Percentiles rank a stretch among this genome's conserved stretches.
These are phyloP conservation scores for Eleusine indica DNA, from an alignment of 176 grass and related monocot species.

Conservation along the genomic window DNA sequence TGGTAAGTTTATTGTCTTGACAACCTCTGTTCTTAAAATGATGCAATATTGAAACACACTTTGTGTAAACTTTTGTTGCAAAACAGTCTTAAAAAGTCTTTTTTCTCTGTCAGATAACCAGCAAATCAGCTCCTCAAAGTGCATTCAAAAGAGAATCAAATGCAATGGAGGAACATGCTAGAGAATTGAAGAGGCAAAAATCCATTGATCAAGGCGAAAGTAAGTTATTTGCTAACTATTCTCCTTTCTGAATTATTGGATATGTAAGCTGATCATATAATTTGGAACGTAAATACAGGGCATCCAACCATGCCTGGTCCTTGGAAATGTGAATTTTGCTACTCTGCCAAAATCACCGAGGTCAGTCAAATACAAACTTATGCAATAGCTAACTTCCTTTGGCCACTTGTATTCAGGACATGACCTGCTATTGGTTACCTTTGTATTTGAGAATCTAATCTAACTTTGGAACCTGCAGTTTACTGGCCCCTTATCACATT, in stretches of 20 bases:
- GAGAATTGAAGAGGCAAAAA: conserved; percentile 76
- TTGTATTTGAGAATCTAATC: conserved; percentile 15
- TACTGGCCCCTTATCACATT: conserved; percentile 76
- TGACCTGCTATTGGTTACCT: conserved; percentile 1
- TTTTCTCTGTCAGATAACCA: conserved; percentile 51
- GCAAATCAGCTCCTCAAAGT: conserved; percentile 48
- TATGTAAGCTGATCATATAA: conserved; percentile 5
- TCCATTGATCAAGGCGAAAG: conserved; percentile 41
- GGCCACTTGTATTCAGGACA: not conserved
- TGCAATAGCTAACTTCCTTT: conserved; percentile 21
- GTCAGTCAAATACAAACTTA: conserved; percentile 37
- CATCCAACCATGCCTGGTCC: conserved; percentile 25
- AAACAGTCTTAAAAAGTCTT: not conserved
- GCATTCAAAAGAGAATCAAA: conserved; percentile 42
- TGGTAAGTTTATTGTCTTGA: conserved; percentile 46
- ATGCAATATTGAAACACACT: not conserved
- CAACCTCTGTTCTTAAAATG: not conserved
- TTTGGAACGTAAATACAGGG: conserved; percentile 38
- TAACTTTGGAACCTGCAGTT: conserved; percentile 47
- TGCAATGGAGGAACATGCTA: conserved; percentile 36
- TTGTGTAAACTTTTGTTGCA: not conserved
- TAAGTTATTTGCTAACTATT: conserved; percentile 30
- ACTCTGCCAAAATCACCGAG: conserved; percentile 60
- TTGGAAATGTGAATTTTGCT: conserved; percentile 79
- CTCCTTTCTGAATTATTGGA: conserved; percentile 8